Conservation (phyloP, 805 yeast genomes). For the Candida pini region DNA sequence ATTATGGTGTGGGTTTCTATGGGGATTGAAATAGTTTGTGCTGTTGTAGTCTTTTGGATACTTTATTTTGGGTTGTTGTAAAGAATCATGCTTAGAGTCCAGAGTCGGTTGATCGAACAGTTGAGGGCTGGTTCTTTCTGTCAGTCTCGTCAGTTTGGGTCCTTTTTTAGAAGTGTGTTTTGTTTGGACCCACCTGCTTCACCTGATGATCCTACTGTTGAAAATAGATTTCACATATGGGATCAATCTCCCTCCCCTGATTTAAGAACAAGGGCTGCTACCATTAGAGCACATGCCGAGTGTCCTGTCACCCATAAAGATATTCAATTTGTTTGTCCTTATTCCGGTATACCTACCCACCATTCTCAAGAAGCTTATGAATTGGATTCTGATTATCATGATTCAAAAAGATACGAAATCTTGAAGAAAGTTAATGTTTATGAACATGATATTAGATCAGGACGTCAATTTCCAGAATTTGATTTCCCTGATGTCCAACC, state of each 20-base stretch:
- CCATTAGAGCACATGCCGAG: slow-evolving; percentile 76
- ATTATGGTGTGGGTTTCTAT: no score
- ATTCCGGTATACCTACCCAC: slow-evolving; percentile 95
- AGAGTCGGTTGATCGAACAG: no score
- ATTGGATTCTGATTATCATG: slow-evolving; percentile 67
- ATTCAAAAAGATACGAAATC: slow-evolving; percentile 57
- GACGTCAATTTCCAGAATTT: slow-evolving; percentile 92
- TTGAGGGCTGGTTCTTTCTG: not conserved
- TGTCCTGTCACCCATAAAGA: slow-evolving; percentile 86
- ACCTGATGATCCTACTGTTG: slow-evolving; percentile 62
- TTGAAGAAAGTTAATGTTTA: slow-evolving; percentile 84
- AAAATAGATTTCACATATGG: slow-evolving; percentile 80
- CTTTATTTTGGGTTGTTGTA: no score
- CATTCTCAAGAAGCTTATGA: slow-evolving; percentile 89
- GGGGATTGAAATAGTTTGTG: no score
- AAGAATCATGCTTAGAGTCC: no score
- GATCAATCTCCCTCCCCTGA: slow-evolving; percentile 88
- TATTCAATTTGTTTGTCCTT: slow-evolving; percentile 83
- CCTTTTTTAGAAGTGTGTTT: slow-evolving; percentile 31
- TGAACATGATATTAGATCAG: slow-evolving; percentile 93
- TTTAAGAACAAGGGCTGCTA: slow-evolving; percentile 85
- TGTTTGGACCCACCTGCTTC: slow-evolving; percentile 58
- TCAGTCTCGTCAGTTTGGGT: slow-evolving; percentile 22
- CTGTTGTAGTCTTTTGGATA: no score
- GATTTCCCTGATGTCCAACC: slow-evolving; percentile 83